These are phyloP conservation scores for Botrytis elliptica DNA, from an alignment of 2,329 filamentous ascomycete species.

Conservation along the genomic window DNA sequence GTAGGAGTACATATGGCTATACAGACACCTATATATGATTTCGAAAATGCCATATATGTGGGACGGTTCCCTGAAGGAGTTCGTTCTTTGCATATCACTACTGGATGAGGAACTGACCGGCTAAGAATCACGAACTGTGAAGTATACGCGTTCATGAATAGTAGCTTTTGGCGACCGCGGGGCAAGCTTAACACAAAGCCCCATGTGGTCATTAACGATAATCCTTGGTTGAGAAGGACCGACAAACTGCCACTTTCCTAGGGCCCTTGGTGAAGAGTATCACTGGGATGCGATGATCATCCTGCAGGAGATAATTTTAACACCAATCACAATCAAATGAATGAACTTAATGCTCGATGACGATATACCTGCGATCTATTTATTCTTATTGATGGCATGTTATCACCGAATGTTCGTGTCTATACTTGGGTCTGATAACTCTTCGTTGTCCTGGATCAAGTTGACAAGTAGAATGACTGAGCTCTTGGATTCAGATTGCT, in stretches of 20 bases:
- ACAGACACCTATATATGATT: not conserved
- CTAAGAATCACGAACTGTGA: not conserved
- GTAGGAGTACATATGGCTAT: conserved; percentile 15
- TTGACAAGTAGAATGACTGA: not conserved
- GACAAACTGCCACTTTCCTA: conserved; percentile 19
- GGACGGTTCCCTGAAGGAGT: not conserved
- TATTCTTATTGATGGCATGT: not conserved
- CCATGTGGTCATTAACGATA: conserved; percentile 31
- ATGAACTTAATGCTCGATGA: conserved; percentile 26
- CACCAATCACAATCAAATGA: conserved; percentile 28
- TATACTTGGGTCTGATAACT: not conserved
- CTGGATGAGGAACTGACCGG: not conserved
- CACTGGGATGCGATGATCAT: conserved; percentile 24
- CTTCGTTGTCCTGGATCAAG: not conserved
- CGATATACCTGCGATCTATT: conserved; percentile 18
- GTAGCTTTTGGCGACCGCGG: conserved; percentile 22
- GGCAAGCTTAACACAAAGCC: conserved; percentile 19
- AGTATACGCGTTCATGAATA: conserved; percentile 10
- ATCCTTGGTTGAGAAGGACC: conserved; percentile 27
- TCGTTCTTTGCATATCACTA: conserved; percentile 3
- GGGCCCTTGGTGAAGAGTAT: conserved; percentile 7
- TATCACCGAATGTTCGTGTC: not conserved
- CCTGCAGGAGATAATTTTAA: conserved; percentile 25
- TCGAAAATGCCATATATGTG: not conserved
- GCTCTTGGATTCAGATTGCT: not conserved